phyloP scores from a whole-genome alignment of 2,329 filamentous ascomycete genomes.

The Curvularia eragrostidis region DNA sequence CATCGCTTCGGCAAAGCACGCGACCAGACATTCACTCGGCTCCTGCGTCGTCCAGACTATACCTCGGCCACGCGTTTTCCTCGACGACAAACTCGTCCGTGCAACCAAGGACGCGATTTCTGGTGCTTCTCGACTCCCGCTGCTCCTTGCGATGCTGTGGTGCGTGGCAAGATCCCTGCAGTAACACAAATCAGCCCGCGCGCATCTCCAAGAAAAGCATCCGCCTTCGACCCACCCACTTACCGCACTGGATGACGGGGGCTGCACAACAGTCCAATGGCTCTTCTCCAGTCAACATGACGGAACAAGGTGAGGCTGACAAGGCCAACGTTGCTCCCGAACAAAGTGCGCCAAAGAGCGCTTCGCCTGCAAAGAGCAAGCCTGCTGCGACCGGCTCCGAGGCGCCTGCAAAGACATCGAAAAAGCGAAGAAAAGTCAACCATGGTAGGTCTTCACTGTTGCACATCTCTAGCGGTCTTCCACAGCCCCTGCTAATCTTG shows the following conservation, averaged over 20 bases:
- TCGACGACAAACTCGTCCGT: conserved; percentile 27
- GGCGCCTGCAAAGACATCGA: conserved; percentile 45
- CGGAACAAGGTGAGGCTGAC: conserved; percentile 37
- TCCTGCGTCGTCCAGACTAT: conserved; percentile 34
- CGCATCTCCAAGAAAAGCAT: conserved; percentile 34
- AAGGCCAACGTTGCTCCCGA: conserved; percentile 38
- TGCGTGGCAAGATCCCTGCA: conserved; percentile 30
- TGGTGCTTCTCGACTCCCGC: conserved; percentile 23
- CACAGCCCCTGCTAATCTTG: conserved; percentile 39
- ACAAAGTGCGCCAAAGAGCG: conserved; percentile 35
- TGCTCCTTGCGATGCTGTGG: conserved; percentile 31
- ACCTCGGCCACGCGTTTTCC: conserved; percentile 25
- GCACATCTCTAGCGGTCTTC: conserved; percentile 31
- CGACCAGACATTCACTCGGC: conserved; percentile 39
- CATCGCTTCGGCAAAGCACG: conserved; percentile 34
- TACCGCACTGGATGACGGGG: conserved; percentile 48
- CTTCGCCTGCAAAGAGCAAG: conserved; percentile 40
- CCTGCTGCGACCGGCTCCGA: conserved; percentile 39
- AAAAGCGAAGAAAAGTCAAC: conserved; percentile 63
- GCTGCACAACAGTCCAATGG: conserved; percentile 48
- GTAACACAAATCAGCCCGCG: conserved; percentile 36
- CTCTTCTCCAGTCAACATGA: conserved; percentile 44
- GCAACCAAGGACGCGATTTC: conserved; percentile 40
- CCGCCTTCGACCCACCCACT: conserved; percentile 40
- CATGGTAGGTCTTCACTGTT: conserved; percentile 51